These are phyloP conservation scores for Iberis pinnata DNA, from an alignment of 345 rosid species.

Conservation along the genomic window DNA sequence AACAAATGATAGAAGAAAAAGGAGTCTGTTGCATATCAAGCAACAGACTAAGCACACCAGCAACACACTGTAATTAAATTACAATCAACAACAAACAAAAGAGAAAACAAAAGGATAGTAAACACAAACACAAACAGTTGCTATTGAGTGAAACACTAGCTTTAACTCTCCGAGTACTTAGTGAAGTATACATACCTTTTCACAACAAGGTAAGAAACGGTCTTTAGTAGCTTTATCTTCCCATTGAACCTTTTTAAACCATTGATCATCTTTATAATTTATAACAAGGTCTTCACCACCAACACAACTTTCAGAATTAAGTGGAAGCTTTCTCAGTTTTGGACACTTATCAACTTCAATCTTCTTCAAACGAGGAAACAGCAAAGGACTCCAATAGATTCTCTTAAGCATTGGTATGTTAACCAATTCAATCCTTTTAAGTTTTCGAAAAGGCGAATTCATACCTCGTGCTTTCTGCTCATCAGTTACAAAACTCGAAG, in stretches of 20 bases:
- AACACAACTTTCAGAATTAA: background rate
- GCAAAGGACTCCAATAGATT: constrained; percentile 9
- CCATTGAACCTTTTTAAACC: constrained; percentile 15
- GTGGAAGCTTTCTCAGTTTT: constrained; percentile 11
- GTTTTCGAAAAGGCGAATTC: constrained; percentile 7
- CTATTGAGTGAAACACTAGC: too few relatives aligned
- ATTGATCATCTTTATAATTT: background rate
- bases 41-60: too few relatives aligned
- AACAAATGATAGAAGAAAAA: too few relatives aligned
- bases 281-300: background rate
- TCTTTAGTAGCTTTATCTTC: constrained; percentile 16
- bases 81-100: too few relatives aligned
- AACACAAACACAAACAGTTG: too few relatives aligned
- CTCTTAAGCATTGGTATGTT: constrained; percentile 7
- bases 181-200: too few relatives aligned
- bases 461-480: too few relatives aligned
- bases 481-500: too few relatives aligned
- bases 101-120: too few relatives aligned
- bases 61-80: too few relatives aligned
- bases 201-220: constrained; percentile 8
- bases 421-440: constrained; percentile 6
- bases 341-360: constrained; percentile 10
- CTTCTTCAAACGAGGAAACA: constrained; percentile 9
- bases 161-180: too few relatives aligned
- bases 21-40: too few relatives aligned